These are phyloP conservation scores for Amauroascus niger DNA, from an alignment of 2,329 filamentous ascomycete genomes.

Conservation along the genomic window DNA sequence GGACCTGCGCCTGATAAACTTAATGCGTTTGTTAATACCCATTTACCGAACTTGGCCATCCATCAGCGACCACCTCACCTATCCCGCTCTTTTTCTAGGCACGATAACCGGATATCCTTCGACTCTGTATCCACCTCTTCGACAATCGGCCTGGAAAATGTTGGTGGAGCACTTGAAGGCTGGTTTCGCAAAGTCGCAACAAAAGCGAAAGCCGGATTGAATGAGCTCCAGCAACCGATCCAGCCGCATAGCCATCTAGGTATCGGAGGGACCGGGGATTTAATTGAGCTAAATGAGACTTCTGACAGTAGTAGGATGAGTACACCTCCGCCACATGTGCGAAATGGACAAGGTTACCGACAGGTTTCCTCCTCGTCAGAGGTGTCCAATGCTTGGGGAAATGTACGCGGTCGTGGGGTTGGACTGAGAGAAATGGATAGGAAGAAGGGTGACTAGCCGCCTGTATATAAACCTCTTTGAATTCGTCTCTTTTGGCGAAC, in stretches of 20 bases:
- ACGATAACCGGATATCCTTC: conserved; percentile 23
- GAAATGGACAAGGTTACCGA: not conserved
- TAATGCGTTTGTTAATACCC: conserved; percentile 73
- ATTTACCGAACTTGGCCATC: conserved; percentile 67
- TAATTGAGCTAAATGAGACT: conserved; percentile 38
- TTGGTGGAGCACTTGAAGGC: conserved; percentile 77
- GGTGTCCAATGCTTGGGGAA: not conserved
- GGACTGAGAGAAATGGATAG: not conserved
- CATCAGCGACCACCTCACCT: conserved; percentile 44
- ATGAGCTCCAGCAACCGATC: conserved; percentile 30
- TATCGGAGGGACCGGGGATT: conserved; percentile 30
- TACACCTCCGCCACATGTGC: not conserved
- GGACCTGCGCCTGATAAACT: conserved; percentile 77
- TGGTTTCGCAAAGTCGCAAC: conserved; percentile 76
- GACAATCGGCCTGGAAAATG: conserved; percentile 57
- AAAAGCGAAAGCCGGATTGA: conserved; percentile 33
- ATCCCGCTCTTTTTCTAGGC: conserved; percentile 17
- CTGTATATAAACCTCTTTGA: not conserved
- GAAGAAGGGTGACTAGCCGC: conserved; percentile 2
- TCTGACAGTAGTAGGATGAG: conserved; percentile 17
- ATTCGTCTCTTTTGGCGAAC: not conserved
- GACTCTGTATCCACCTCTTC: conserved; percentile 29
- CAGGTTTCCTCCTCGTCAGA: not conserved
- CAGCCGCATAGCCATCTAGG: conserved; percentile 16
- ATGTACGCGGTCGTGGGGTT: conserved; percentile 2